Percentiles rank a stretch among this genome's conserved stretches.
Conservation (phyloP, 1,284 basidiomycete species). For the Ceratobasidium papillatum region DNA sequence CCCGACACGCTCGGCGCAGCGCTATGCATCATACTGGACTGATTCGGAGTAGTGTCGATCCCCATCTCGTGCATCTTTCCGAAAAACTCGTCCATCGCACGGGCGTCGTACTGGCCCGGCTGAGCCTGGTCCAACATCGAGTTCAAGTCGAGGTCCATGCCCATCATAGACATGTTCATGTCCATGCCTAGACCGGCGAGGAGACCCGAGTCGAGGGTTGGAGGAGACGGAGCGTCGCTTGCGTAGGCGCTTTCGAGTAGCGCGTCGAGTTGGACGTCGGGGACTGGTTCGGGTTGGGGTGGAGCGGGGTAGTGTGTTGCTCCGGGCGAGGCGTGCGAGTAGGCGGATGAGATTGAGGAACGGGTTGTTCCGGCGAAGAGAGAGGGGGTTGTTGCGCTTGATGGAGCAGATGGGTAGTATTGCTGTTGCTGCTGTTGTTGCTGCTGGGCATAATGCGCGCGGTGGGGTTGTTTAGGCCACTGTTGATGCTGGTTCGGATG, state of each 20-base stretch:
- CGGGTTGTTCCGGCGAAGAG: constrained; percentile 25
- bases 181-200: constrained; percentile 13
- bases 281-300: neutral
- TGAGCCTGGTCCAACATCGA: constrained; percentile 4
- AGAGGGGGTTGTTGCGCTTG: constrained; percentile 14
- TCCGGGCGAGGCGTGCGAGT: constrained; percentile 32
- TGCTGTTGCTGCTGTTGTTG: constrained; percentile 23
- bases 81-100: constrained; percentile 38
- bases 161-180: constrained; percentile 5
- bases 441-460: constrained; percentile 1
- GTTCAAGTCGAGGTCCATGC: constrained; percentile 16
- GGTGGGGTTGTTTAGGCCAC: constrained; percentile 9
- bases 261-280: constrained; percentile 19
- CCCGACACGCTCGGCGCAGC: neutral
- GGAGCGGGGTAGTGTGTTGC: constrained; percentile 24
- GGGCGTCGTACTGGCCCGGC: constrained; percentile 8
- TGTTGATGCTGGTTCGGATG: neutral
- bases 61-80: constrained; percentile 37
- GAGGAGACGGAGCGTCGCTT: constrained; percentile 14
- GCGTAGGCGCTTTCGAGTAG: constrained; percentile 26
- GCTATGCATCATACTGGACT: neutral
- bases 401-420: constrained; percentile 14
- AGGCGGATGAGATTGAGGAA: constrained; percentile 24
- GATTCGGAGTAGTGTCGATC: constrained; percentile 16
- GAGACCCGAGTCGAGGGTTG: constrained; percentile 24